Evolutionary conservation across 2,329 filamentous ascomycete species (phyloP).

Genomic region (Thielaviopsis populi): DNA sequence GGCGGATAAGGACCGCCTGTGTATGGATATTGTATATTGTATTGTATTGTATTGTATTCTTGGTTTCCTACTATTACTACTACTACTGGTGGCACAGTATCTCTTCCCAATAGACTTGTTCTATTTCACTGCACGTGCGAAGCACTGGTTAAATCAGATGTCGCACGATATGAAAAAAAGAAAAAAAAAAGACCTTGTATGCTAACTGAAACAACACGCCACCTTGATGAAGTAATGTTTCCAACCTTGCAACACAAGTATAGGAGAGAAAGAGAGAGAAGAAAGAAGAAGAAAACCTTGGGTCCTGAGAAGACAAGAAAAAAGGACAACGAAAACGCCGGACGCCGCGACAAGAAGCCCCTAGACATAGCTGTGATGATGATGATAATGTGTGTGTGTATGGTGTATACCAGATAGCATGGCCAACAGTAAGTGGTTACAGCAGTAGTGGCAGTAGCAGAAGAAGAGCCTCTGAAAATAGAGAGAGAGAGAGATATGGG

Average conservation of each 20-base stretch:
- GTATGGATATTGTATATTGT: constrained; percentile 9
- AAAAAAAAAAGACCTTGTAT: too few species aligned
- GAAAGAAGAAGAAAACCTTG: background rate
- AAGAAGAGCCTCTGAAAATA: background rate
- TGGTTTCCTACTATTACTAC: background rate
- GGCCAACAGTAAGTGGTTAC: background rate
- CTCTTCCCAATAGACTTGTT: background rate
- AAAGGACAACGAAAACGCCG: background rate
- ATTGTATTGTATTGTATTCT: background rate
- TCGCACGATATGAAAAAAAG: too few species aligned
- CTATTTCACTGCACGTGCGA: background rate
- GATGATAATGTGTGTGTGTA: background rate
- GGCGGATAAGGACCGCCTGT: background rate
- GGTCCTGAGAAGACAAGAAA: background rate
- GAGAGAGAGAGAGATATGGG: background rate
- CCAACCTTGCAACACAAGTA: background rate
- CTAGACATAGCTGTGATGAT: background rate
- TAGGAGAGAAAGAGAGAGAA: background rate
- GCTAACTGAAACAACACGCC: too few species aligned
- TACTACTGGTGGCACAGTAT: background rate
- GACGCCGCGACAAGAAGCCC: background rate
- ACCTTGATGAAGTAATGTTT: too few species aligned
- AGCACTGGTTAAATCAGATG: too few species aligned
- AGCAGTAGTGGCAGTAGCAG: background rate
- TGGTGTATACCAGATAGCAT: background rate